phyloP scores from a whole-genome alignment of 1,139 yeast species.

The Taphrina deformans region DNA sequence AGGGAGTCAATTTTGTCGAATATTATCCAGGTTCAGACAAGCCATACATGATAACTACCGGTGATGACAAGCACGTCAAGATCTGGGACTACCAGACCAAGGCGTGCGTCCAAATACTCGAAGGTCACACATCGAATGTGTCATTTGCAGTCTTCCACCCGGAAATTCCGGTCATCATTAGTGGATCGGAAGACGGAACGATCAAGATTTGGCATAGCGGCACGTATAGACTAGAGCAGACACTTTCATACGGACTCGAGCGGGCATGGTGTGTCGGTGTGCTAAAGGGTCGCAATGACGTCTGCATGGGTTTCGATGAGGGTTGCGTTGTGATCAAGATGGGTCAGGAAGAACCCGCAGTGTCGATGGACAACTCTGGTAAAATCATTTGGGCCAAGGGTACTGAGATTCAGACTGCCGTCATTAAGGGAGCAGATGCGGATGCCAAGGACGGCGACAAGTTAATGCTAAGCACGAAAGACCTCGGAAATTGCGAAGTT shows the following conservation, averaged over 20 bases:
- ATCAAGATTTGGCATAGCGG: slow-evolving; percentile 90
- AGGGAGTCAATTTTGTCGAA: slow-evolving; percentile 94
- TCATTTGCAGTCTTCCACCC: slow-evolving; percentile 97
- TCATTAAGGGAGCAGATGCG: slow-evolving; percentile 63
- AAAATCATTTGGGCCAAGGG: slow-evolving; percentile 89
- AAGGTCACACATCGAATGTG: slow-evolving; percentile 91
- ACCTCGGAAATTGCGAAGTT: slow-evolving; percentile 86
- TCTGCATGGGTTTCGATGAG: slow-evolving; percentile 92
- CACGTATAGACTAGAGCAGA: slow-evolving; percentile 84
- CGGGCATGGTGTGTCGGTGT: slow-evolving; percentile 95
- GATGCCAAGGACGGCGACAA: slow-evolving; percentile 67
- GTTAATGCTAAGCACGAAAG: slow-evolving; percentile 74
- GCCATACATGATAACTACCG: slow-evolving; percentile 88
- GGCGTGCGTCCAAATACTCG: slow-evolving; percentile 88
- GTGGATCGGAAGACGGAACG: slow-evolving; percentile 89
- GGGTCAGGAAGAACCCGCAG: slow-evolving; percentile 92
- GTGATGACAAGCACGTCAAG: slow-evolving; percentile 87
- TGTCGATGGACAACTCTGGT: slow-evolving; percentile 90
- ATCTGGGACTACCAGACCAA: slow-evolving; percentile 98
- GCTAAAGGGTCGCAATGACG: slow-evolving; percentile 71
- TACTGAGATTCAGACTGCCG: slow-evolving; percentile 82
- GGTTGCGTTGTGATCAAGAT: slow-evolving; percentile 83
- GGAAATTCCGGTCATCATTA: slow-evolving; percentile 80
- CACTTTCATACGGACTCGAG: slow-evolving; percentile 85
- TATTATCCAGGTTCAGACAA: slow-evolving; percentile 96